Conservation (phyloP, 495 filamentous ascomycete genomes). For the Penicillium simplicissimum region DNA sequence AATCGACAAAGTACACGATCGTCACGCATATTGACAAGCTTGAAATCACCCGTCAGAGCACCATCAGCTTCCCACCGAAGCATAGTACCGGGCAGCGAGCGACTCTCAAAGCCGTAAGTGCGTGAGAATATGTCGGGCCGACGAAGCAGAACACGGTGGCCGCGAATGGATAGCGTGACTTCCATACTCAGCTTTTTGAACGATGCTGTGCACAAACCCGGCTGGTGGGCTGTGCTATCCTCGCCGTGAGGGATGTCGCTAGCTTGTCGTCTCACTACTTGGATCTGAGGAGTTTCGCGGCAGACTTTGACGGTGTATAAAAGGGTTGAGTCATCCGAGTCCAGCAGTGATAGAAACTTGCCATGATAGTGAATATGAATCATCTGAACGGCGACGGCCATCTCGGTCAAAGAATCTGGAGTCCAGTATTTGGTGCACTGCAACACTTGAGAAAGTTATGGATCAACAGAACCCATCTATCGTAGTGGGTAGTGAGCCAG, state of each 20-base stretch:
- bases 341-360: neutral
- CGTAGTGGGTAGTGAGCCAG: neutral
- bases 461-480: neutral
- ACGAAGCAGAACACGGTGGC: neutral
- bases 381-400: neutral
- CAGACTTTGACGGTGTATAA: neutral
- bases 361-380: neutral
- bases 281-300: neutral
- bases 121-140: neutral
- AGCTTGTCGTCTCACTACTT: neutral
- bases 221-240: neutral
- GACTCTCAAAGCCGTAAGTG: neutral
- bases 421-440: neutral
- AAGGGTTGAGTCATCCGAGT: neutral
- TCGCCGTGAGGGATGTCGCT: neutral
- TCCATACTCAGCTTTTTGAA: conserved; percentile 1
- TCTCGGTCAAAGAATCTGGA: neutral
- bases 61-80: neutral
- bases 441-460: neutral
- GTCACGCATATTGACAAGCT: neutral
- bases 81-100: neutral
- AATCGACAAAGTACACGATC: neutral
- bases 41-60: neutral
- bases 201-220: neutral
- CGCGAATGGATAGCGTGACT: neutral